Evolutionary conservation across 768 basidiomycete species (phyloP), one percentile per base, ranked within the genome.

Genomic region (Hypholoma sublateritium): DNA sequence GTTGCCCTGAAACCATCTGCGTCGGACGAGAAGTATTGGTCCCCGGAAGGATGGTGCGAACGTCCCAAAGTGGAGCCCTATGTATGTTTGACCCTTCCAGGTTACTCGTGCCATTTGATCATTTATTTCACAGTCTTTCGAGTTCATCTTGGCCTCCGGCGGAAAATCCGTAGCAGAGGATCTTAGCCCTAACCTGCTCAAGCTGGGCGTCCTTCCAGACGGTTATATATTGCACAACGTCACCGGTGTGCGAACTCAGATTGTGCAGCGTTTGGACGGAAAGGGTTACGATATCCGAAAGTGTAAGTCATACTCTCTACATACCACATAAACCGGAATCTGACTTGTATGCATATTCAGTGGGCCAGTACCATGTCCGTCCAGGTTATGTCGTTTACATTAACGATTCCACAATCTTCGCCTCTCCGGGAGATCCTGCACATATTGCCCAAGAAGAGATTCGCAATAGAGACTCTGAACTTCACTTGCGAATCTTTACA

Each of bases 261-360:
- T 95, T 17, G 86, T 91, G 21, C 88, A 83, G 65, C 80, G 93
- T 24, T 68, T 94, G 52, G 94, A 95, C 63, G 87, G 88, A 12
- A 86, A 79, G 62, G 94, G 94, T 7, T 96, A 93, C 63, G 91
- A 96, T 63, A 80, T 98, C 52, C 81, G 88, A 34, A 91, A 85
- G 75, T 74, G 95, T 95, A 63, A 66, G 88, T 70, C 12, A 41
- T 55, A 8, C 36, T 58, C 11, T 44, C 9, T 17, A 11, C 14
- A 4, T 17, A 25, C 28, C 28, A 32, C 9, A 32, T 32, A 32
- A 32, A 5, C 28, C 9, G 5, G 2, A 9, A 6, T 32, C 28
- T 32, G 28, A 32, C 28, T 32, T 32, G 1, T 32, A 32, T 32
- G 63, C 55, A 60, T 17, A 25, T 37, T 43, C 37, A 95, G 92